A percentile compares a stretch with the other conserved stretches of the same genome.
These are phyloP conservation scores for Globisporangium mamillatum DNA, from an alignment of 352 stramenopile species.

Conservation along the genomic window DNA sequence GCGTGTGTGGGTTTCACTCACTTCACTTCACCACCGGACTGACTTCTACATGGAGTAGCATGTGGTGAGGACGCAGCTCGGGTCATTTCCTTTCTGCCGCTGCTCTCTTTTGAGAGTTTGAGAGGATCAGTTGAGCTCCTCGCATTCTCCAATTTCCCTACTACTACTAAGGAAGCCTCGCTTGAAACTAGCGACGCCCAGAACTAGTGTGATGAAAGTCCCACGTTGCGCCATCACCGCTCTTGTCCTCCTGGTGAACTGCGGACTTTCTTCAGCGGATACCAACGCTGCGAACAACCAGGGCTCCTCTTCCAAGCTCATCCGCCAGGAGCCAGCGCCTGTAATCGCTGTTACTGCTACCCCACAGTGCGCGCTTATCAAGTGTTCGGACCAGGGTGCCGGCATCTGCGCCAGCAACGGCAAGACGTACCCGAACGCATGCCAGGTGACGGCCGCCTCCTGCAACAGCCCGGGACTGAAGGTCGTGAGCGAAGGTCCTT, in stretches of 20 bases:
- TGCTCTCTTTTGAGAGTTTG: neutral
- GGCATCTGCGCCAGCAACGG: conserved; percentile 17
- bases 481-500: conserved; percentile 10
- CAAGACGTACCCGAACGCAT: conserved; percentile 17
- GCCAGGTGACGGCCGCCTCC: conserved; percentile 9
- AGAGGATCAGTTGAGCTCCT: neutral
- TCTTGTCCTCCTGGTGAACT: neutral
- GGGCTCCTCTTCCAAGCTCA: neutral
- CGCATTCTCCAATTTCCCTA: neutral
- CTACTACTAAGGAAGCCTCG: neutral
- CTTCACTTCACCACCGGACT: neutral
- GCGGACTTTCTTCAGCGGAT: neutral
- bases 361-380: conserved; percentile 14
- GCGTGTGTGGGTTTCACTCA: neutral
- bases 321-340: neutral
- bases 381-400: conserved; percentile 14
- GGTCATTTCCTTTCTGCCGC: neutral
- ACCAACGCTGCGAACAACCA: neutral
- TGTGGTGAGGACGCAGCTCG: neutral
- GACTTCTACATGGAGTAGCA: neutral
- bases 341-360: neutral
- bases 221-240: neutral
- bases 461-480: conserved; percentile 6
- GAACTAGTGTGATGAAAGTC: neutral
- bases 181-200: neutral